Evolutionary conservation across 2,329 filamentous ascomycete species (phyloP).

Genomic region (Pyricularia sp.): DNA sequence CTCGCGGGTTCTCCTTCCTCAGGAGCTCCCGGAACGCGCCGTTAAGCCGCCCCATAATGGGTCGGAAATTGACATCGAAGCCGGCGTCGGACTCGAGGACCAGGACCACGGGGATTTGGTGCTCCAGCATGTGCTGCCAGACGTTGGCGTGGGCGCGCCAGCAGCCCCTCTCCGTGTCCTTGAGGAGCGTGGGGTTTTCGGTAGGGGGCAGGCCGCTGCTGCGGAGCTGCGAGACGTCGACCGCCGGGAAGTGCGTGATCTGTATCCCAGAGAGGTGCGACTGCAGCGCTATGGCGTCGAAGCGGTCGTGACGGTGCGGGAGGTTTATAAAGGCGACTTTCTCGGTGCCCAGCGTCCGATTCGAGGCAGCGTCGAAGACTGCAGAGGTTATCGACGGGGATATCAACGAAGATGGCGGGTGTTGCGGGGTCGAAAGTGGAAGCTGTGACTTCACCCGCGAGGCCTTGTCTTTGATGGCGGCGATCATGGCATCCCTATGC

Average conservation of each 20-base stretch:
- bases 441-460: background rate
- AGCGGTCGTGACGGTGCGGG: conserved; percentile 15
- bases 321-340: conserved; percentile 18
- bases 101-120: conserved; percentile 13
- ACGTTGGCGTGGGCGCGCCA: conserved; percentile 20
- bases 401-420: background rate
- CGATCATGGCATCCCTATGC: background rate
- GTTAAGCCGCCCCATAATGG: conserved; percentile 15
- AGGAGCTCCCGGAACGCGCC: conserved; percentile 13
- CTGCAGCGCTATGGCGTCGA: conserved; percentile 18
- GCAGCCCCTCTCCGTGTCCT: conserved; percentile 15
- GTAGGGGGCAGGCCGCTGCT: conserved; percentile 17
- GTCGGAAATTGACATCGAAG: conserved; percentile 17
- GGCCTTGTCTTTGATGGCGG: background rate
- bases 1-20: conserved; percentile 8
- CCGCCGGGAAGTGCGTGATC: conserved; percentile 12
- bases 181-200: conserved; percentile 11
- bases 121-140: conserved; percentile 16
- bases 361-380: conserved; percentile 4
- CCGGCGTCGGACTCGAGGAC: conserved; percentile 20
- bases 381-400: too few species aligned
- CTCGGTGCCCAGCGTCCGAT: conserved; percentile 16
- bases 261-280: conserved; percentile 17
- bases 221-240: conserved; percentile 12
- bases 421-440: background rate